A percentile compares a stretch with the other conserved stretches of the same genome.
Evolutionary conservation across 2,329 filamentous ascomycete genomes (phyloP).

Genomic region (Ophiocordyceps polyrhachis-furcata): DNA sequence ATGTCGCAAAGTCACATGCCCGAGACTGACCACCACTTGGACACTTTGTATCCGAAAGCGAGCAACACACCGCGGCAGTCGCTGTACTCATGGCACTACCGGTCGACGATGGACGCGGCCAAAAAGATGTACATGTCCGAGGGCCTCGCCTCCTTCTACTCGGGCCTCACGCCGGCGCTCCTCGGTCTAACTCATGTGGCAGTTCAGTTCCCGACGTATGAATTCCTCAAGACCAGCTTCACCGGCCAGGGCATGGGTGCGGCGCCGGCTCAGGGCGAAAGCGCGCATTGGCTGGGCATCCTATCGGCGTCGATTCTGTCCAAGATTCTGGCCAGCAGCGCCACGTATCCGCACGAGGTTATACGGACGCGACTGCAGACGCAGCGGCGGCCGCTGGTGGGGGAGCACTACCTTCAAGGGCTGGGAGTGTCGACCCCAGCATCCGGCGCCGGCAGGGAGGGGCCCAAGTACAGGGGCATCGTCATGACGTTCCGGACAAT

Average conservation of each 20-base stretch:
- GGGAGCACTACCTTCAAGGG: slow-evolving; percentile 31
- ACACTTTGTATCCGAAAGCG: slow-evolving; percentile 27
- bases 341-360: slow-evolving; percentile 95
- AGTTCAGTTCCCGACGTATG: slow-evolving; percentile 92
- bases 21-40: slow-evolving; percentile 25
- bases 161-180: slow-evolving; percentile 77
- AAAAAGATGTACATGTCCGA: slow-evolving; percentile 91
- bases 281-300: slow-evolving; percentile 65
- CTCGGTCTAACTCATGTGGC: slow-evolving; percentile 88
- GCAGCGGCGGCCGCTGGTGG: slow-evolving; percentile 54
- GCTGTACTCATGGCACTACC: slow-evolving; percentile 71
- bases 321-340: slow-evolving; percentile 84
- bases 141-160: slow-evolving; percentile 83
- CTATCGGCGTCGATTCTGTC: slow-evolving; percentile 78
- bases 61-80: slow-evolving; percentile 33
- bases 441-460: slow-evolving; percentile 10
- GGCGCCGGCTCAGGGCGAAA: slow-evolving; percentile 19
- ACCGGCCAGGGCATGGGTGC: slow-evolving; percentile 79
- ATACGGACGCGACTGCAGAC: slow-evolving; percentile 87
- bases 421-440: slow-evolving; percentile 22
- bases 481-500: slow-evolving; percentile 71
- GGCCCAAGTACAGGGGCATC: slow-evolving; percentile 56
- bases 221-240: slow-evolving; percentile 78
- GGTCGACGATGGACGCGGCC: slow-evolving; percentile 73
- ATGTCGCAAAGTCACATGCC: slow-evolving; percentile 69